Evolutionary conservation across 352 stramenopile genomes (phyloP).

Genomic region (Halophytophthora polymorphica): DNA sequence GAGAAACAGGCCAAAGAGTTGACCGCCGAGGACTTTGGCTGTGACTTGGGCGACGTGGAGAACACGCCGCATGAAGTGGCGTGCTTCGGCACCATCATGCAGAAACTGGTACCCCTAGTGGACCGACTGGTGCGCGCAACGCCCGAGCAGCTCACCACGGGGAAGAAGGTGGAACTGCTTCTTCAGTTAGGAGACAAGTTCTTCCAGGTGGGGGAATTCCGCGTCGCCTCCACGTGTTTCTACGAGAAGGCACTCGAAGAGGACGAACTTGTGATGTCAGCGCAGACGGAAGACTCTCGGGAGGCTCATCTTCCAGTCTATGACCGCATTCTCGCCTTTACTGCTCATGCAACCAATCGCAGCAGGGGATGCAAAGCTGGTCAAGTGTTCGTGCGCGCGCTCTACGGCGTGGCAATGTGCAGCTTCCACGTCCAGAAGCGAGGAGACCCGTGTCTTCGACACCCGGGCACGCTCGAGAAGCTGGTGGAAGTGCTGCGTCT

Average conservation of each 20-base stretch:
- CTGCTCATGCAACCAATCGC: neutral
- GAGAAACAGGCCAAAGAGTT: conserved; percentile 26
- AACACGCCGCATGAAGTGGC: conserved; percentile 26
- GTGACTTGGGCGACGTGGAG: conserved; percentile 5
- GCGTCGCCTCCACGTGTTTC: conserved; percentile 45
- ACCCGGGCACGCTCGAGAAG: conserved; percentile 50
- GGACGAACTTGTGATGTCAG: conserved; percentile 4
- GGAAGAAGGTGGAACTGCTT: conserved; percentile 42
- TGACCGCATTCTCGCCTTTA: conserved; percentile 9
- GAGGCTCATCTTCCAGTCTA: conserved; percentile 3
- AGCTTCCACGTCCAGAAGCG: conserved; percentile 34
- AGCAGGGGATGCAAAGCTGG: conserved; percentile 7
- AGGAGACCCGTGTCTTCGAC: conserved; percentile 32
- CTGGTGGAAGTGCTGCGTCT: conserved; percentile 32
- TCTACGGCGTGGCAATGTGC: conserved; percentile 48
- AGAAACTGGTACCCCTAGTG: conserved; percentile 39
- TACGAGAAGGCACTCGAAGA: conserved; percentile 36
- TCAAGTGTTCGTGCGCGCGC: conserved; percentile 35
- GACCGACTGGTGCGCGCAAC: conserved; percentile 27
- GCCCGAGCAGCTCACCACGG: conserved; percentile 21
- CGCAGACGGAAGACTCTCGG: too few relatives aligned
- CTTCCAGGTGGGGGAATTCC: conserved; percentile 39
- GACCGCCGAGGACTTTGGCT: conserved; percentile 3
- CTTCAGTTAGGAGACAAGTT: conserved; percentile 52
- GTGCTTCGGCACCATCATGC: conserved; percentile 37